Percentiles rank a stretch among this genome's conserved stretches.
Evolutionary conservation across 192 early-diverging fungal genomes (phyloP).

Genomic region (Dissophora globulifera): DNA sequence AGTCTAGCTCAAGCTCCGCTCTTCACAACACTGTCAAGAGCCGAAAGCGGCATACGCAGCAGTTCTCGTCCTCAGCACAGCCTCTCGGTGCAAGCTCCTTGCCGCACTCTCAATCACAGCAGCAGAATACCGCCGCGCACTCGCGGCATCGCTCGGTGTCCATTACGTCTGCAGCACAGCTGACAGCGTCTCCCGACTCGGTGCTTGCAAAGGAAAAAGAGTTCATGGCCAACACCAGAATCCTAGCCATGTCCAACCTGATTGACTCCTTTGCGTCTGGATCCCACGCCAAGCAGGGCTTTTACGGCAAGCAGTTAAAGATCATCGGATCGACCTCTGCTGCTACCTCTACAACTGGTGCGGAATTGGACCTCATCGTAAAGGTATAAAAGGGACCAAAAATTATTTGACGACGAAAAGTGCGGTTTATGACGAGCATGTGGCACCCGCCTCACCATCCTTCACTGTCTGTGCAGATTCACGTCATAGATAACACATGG

Average conservation of each 20-base stretch:
- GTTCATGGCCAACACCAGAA: slow-evolving; percentile 49
- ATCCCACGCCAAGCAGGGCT: slow-evolving; percentile 42
- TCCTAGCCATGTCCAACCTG: slow-evolving; percentile 43
- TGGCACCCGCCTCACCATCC: too few species aligned
- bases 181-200: slow-evolving; percentile 15
- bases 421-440: too few species aligned
- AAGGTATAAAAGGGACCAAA: slow-evolving; percentile 29
- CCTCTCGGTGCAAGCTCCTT: too few species aligned
- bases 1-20: slow-evolving; percentile 4
- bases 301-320: slow-evolving; percentile 49
- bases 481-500: slow-evolving; percentile 49
- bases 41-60: slow-evolving; percentile 12
- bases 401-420: too few species aligned
- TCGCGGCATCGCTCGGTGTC: slow-evolving; percentile 24
- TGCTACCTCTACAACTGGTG: slow-evolving; percentile 17
- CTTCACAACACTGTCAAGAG: background rate
- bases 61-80: background rate
- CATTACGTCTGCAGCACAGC: slow-evolving; percentile 4
- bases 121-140: background rate
- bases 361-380: slow-evolving; percentile 38
- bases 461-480: slow-evolving; percentile 19
- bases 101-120: slow-evolving; percentile 1
- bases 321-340: slow-evolving; percentile 28
- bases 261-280: slow-evolving; percentile 33
- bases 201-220: slow-evolving; percentile 43